These are phyloP conservation scores for Wickerhamomyces queroliae DNA, from an alignment of 805 yeast genomes.

Conservation along the genomic window DNA sequence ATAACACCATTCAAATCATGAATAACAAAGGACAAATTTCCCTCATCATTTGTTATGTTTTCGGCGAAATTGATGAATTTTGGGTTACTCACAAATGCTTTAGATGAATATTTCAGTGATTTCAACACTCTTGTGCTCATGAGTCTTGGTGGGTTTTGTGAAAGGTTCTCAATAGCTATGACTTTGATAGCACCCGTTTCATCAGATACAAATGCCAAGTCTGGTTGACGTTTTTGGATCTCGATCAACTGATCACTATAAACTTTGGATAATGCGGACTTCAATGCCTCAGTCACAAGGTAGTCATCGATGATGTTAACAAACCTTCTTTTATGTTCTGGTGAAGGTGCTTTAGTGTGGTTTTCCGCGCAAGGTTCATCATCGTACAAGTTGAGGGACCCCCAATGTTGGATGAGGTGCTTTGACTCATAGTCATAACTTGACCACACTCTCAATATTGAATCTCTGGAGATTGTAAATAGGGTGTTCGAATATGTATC, in stretches of 20 bases:
- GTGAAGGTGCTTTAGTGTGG: no score
- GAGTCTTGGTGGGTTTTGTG: constrained; percentile 49
- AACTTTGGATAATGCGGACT: constrained; percentile 5
- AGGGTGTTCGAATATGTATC: constrained; percentile 43
- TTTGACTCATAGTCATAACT: constrained; percentile 56
- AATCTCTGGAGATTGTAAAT: constrained; percentile 60
- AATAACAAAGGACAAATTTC: constrained; percentile 33
- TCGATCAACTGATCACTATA: constrained; percentile 20
- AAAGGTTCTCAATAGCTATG: constrained; percentile 44
- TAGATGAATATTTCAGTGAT: constrained; percentile 16
- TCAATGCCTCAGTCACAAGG: constrained; percentile 25
- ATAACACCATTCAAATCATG: constrained; percentile 40
- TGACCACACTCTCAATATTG: constrained; percentile 61
- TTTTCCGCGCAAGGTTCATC: constrained; percentile 2
- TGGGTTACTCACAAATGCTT: constrained; percentile 27
- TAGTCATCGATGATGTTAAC: constrained; percentile 37
- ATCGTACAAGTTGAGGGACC: constrained; percentile 30
- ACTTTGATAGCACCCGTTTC: constrained; percentile 35
- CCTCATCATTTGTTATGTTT: constrained; percentile 14
- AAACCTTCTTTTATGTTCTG: constrained; percentile 26
- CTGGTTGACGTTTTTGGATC: constrained; percentile 28
- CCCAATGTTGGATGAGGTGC: constrained; percentile 53
- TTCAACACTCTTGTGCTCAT: constrained; percentile 35
- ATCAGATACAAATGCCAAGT: constrained; percentile 37
- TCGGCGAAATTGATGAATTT: constrained; percentile 31